Percentiles rank a stretch among this genome's conserved stretches.
phyloP scores from a whole-genome alignment of 2,329 filamentous ascomycete species.

The Penicillium crustosum region DNA sequence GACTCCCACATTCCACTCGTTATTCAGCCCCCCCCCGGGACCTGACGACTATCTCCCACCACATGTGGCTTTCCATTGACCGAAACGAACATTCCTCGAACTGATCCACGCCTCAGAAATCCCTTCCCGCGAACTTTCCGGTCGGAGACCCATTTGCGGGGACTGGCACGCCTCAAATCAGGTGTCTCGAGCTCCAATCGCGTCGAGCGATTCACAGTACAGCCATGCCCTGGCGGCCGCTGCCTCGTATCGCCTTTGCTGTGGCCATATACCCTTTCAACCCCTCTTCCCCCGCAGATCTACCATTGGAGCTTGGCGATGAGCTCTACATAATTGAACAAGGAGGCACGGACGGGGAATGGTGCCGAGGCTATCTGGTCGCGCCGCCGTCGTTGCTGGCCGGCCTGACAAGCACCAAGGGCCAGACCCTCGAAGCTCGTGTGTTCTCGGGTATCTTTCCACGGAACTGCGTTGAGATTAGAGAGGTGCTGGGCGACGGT shows the following conservation, averaged over 20 bases:
- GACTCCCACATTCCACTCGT: conserved; percentile 26
- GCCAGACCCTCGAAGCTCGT: conserved; percentile 88
- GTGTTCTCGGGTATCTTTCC: conserved; percentile 99
- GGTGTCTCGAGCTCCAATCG: conserved; percentile 7
- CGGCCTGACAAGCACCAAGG: conserved; percentile 84
- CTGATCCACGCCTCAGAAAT: conserved; percentile 13
- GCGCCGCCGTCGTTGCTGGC: conserved; percentile 90
- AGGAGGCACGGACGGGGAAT: conserved; percentile 77
- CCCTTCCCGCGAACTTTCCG: conserved; percentile 13
- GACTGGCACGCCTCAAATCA: conserved; percentile 20
- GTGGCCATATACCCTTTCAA: conserved; percentile 94
- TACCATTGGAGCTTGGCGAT: conserved; percentile 95
- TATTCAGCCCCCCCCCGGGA: conserved; percentile 5
- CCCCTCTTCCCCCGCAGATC: conserved; percentile 80
- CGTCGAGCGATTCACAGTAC: conserved; percentile 14
- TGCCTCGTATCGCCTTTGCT: conserved; percentile 96
- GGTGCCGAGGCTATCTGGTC: conserved; percentile 93
- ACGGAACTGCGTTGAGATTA: conserved; percentile 87
- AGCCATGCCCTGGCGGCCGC: conserved; percentile 91
- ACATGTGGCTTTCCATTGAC: conserved; percentile 31
- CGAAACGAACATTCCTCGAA: conserved; percentile 28
- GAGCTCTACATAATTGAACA: conserved; percentile 99
- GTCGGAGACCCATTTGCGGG: conserved; percentile 26
- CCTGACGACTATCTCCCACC: conserved; percentile 16
- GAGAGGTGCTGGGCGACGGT: conserved; percentile 80